Evolutionary conservation across 2,329 filamentous ascomycete species (phyloP).

Genomic region (Aspergillus uvarum): DNA sequence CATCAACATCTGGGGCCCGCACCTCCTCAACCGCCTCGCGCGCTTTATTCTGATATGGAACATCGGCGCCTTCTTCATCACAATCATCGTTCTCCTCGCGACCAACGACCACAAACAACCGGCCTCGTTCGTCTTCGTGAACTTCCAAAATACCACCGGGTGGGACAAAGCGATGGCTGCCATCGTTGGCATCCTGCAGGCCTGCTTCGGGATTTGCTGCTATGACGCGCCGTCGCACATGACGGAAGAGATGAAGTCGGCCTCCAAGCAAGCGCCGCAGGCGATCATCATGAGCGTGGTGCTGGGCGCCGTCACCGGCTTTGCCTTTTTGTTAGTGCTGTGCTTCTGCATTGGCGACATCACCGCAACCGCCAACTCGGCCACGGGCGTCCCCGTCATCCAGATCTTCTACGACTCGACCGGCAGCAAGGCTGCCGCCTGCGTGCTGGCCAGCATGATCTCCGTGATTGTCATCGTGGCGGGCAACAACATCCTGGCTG

Average conservation of each 20-base stretch:
- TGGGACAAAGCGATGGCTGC: constrained; percentile 51
- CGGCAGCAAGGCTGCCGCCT: constrained; percentile 45
- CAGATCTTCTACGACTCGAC: constrained; percentile 55
- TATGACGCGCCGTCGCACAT: constrained; percentile 53
- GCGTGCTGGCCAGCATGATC: constrained; percentile 49
- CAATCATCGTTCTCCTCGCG: constrained; percentile 53
- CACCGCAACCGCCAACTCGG: constrained; percentile 43
- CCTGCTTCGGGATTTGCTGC: constrained; percentile 54
- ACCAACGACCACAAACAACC: constrained; percentile 54
- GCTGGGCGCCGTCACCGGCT: constrained; percentile 48
- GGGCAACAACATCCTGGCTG: constrained; percentile 49
- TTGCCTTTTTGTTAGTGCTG: constrained; percentile 50
- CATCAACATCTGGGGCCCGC: constrained; percentile 51
- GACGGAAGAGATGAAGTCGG: constrained; percentile 42
- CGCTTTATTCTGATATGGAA: constrained; percentile 54
- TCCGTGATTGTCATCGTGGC: constrained; percentile 50
- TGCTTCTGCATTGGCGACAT: constrained; percentile 57
- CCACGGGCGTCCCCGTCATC: constrained; percentile 54
- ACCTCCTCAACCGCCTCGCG: constrained; percentile 53
- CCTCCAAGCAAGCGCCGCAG: constrained; percentile 36
- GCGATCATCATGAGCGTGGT: constrained; percentile 49
- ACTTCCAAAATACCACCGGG: constrained; percentile 57
- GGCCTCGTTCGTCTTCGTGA: constrained; percentile 54
- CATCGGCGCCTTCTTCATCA: constrained; percentile 52
- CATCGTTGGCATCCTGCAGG: constrained; percentile 54